Base-by-base conservation (phyloP, 257 asterid species). In the Rauvolfia tetraphylla region DNA sequence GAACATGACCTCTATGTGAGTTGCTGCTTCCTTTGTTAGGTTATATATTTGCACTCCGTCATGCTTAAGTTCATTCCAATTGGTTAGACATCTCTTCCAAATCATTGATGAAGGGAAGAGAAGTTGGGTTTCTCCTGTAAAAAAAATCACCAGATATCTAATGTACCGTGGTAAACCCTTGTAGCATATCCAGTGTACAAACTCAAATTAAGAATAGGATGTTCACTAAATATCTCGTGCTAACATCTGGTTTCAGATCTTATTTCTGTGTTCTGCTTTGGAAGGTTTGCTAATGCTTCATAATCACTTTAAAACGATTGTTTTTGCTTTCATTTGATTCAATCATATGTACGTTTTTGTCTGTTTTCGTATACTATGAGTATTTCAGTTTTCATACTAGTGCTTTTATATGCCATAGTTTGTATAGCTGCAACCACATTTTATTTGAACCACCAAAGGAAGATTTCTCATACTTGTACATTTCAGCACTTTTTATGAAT, bases 1-100 rank as follows among this genome's bases (percentile, higher is more conserved):
- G 99, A 95, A 81, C 98, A 92, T 74, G 99, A 95, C 65, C 96
- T 95, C 78, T 95, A 95, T 80, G 99, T 95, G 89, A 92, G 98
- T 90, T 49, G 73, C 79, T 67, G 33, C 38, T 71, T 51, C 68
- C 65, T 71, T 53, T 42, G 42, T 62, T 75, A 79, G 69, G 57
- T 67, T 71, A 68, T 59, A 27, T 76, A 58, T 75, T 31, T 74
- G 18, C 76, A 38, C 61, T 44, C 14, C 10, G 14, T 46, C 51
- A 46, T 46, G 51, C 2, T 46, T 15, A 48, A 75, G 61, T 20
- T 75, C 34, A 61, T 18, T 61, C 13, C 18, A 42, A 61, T 61
- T 33, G 48, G 7, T 29, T 25, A 59, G 31, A n/a, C 20, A 59
- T 27, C 66, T 8, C 0, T 10, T 11, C 5, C 7, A 12, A 59